Evolutionary conservation across 345 rosid genomes (phyloP).

Genomic region (Moricandia moricandioides): DNA sequence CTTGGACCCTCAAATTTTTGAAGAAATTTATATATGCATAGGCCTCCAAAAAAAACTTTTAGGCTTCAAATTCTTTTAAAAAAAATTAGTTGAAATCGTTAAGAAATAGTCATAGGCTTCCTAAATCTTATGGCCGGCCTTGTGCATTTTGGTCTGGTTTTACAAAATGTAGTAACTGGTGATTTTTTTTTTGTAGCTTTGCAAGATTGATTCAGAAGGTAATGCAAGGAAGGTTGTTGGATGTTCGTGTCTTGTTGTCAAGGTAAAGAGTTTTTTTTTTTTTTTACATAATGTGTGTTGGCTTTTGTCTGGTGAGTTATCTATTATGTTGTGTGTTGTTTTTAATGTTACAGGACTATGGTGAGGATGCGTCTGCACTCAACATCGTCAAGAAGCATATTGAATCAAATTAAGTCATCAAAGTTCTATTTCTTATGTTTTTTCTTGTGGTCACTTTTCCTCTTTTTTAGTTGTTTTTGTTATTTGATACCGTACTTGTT

Average conservation of each 20-base stretch:
- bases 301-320: neutral
- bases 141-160: neutral
- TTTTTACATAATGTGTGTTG: neutral
- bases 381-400: conserved; percentile 34
- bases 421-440: neutral
- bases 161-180: neutral
- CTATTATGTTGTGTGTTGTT: neutral
- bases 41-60: too few relatives aligned
- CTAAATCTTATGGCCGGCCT: too few relatives aligned
- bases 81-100: too few relatives aligned
- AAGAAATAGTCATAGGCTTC: too few relatives aligned
- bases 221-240: conserved; percentile 86
- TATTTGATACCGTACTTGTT: conserved; percentile 9
- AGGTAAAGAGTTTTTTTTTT: conserved; percentile 41
- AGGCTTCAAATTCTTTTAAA: too few relatives aligned
- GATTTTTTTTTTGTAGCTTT: conserved; percentile 37
- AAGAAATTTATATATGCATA: too few relatives aligned
- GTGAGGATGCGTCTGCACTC: conserved; percentile 38
- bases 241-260: conserved; percentile 75
- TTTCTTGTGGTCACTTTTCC: too few relatives aligned
- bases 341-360: conserved; percentile 26
- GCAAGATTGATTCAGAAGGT: conserved; percentile 85
- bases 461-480: neutral
- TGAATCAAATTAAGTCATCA: conserved; percentile 18
- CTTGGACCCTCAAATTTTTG: too few relatives aligned